Conservation (phyloP, 2,329 filamentous ascomycete genomes). For the Stenocarpella maydis region DNA sequence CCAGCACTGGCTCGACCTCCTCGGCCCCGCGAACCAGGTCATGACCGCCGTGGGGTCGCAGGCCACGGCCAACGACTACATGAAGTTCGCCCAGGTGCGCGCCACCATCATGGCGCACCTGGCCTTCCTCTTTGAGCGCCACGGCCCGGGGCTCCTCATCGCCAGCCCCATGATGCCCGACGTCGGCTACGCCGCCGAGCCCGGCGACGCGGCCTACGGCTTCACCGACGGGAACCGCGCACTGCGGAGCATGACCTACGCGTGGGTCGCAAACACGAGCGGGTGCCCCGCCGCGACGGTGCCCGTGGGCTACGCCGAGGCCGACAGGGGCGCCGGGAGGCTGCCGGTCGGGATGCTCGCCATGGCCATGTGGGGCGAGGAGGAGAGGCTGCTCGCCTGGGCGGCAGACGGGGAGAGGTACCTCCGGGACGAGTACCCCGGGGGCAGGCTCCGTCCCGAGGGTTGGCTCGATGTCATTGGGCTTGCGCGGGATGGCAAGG, state of each 20-base stretch:
- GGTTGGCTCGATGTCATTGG: constrained; percentile 67
- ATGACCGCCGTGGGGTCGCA: constrained; percentile 71
- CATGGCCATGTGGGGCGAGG: constrained; percentile 72
- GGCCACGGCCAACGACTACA: constrained; percentile 73
- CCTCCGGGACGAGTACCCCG: constrained; percentile 56
- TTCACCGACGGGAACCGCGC: constrained; percentile 76
- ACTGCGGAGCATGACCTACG: constrained; percentile 84
- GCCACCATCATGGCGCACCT: constrained; percentile 82
- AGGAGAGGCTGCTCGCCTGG: constrained; percentile 70
- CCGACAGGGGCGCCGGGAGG: constrained; percentile 63
- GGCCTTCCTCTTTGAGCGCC: constrained; percentile 70
- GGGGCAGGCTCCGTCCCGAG: constrained; percentile 58
- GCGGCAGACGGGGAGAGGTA: constrained; percentile 65
- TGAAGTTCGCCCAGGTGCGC: constrained; percentile 77
- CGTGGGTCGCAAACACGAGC: constrained; percentile 83
- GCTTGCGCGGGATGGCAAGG: constrained; percentile 43
- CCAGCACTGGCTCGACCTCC: constrained; percentile 58
- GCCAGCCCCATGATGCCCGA: constrained; percentile 81
- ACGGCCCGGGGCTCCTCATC: constrained; percentile 77
- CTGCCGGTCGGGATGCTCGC: constrained; percentile 70
- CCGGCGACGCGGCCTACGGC: constrained; percentile 72
- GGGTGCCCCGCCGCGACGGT: constrained; percentile 79
- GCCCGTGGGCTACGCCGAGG: constrained; percentile 76
- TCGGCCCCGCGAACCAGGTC: constrained; percentile 74
- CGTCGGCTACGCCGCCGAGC: constrained; percentile 73